phyloP scores from a whole-genome alignment of 495 filamentous ascomycete genomes.

The Staphylotrichum longicolle region DNA sequence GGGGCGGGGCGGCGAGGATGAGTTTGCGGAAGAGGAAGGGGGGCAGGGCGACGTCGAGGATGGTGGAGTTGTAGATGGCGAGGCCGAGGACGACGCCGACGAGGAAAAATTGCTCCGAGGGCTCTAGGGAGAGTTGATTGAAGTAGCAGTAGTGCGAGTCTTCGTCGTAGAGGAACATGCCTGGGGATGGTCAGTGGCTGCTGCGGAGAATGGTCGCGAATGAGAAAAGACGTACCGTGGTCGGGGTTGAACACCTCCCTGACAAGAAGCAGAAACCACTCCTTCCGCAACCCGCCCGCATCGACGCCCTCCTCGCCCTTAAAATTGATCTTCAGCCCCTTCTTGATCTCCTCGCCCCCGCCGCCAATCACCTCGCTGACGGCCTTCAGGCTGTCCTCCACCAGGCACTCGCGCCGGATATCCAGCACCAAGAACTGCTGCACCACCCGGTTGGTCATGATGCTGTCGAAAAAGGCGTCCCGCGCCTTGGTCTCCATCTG shows the following conservation, averaged over 20 bases:
- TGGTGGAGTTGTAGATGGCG: conserved; percentile 95
- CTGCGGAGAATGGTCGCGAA: neutral
- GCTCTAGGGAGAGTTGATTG: conserved; percentile 84
- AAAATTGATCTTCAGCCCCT: conserved; percentile 85
- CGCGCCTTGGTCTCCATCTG: conserved; percentile 91
- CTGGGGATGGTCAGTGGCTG: conserved; percentile 39
- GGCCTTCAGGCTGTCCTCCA: conserved; percentile 83
- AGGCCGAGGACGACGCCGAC: conserved; percentile 86
- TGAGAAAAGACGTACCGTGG: conserved; percentile 61
- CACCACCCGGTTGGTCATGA: conserved; percentile 68
- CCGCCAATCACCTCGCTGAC: conserved; percentile 86
- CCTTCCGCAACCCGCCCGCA: conserved; percentile 86
- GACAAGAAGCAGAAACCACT: conserved; percentile 92
- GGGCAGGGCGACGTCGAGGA: conserved; percentile 84
- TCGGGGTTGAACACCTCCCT: conserved; percentile 90
- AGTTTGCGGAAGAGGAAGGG: conserved; percentile 93
- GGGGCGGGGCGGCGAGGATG: conserved; percentile 64
- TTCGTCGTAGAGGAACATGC: conserved; percentile 91
- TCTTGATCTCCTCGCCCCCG: conserved; percentile 87
- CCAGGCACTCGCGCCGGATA: conserved; percentile 81
- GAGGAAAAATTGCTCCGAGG: conserved; percentile 89
- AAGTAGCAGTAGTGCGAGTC: conserved; percentile 94
- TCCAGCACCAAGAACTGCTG: conserved; percentile 78
- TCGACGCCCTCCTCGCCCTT: conserved; percentile 88
- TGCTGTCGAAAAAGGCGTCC: conserved; percentile 88